Evolutionary conservation across 116 monocot species (phyloP), one percentile per base, ranked within the genome.

Genomic region (Iris pallida): DNA sequence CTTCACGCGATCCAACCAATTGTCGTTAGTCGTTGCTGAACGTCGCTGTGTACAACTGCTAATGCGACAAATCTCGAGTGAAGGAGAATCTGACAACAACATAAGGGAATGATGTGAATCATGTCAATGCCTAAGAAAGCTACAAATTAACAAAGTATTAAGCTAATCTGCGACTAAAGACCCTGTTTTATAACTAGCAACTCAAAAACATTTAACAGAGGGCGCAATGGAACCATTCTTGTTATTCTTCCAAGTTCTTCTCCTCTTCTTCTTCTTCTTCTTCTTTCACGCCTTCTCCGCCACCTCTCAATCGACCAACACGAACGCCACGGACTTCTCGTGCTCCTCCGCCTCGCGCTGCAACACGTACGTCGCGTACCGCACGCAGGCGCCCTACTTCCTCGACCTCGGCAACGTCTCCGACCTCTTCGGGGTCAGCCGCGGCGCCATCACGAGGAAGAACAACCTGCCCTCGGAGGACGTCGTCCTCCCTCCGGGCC

Each of bases 341-440:
- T 80, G 80, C 60, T 55, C 71, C 4, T 45, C 67, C 4, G 46
- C 62, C 20, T 46, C 53, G 11, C n/a, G 59, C 53, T 80, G 80
- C 61, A 20, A 43, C 4, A 80, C 75, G 4, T 80, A 60, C 53
- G 71, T 75, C 14, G 40, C 64, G 8, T 83, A 83, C 68, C 70
- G 83, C 12, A 78, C 83, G 15, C 71, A 59, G 49, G 16, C 73
- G 1, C 75, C 83, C 15, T 62, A 71, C 1, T 75, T 53, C 52
- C 6, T 64, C 41, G 65, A 78, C 51, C 42, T 63, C 6, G 62
- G 75, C 8, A 8, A 44, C 18, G 63, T 83, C 16, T 83, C 83
- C 1, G 78, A 78, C 53, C 78, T 83, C 43, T 78, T 83, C 57
- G 74, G 67, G 2, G 66, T 78, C 57, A 78, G 78, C 57, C 78